Percentiles rank a stretch among this genome's conserved stretches.
Evolutionary conservation across 305 asterid species (phyloP).

Genomic region (Monarda citriodora): DNA sequence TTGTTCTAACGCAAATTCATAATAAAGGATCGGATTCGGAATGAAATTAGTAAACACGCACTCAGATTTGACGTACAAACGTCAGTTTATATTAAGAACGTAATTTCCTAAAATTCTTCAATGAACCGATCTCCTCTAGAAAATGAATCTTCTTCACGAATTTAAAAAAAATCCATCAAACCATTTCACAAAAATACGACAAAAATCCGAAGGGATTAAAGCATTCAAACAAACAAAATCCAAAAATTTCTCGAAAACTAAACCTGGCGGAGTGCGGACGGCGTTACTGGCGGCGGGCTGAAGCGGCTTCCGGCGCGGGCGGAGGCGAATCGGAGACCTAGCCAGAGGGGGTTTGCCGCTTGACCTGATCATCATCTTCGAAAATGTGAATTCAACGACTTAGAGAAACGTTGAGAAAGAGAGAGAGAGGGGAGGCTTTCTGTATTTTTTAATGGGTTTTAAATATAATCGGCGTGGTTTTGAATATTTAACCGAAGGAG

Average conservation of each 20-base stretch:
- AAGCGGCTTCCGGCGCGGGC: constrained; percentile 56
- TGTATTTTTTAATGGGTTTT: background rate
- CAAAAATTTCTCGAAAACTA: background rate
- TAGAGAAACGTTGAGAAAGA: background rate
- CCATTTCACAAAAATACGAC: background rate
- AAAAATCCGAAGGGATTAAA: background rate
- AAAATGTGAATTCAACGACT: constrained; percentile 15
- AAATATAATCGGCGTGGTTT: constrained; percentile 1
- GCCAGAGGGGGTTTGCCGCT: constrained; percentile 80
- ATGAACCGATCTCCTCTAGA: background rate
- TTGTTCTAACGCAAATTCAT: background rate
- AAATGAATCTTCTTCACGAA: background rate
- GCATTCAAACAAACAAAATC: background rate
- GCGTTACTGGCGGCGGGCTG: constrained; percentile 39
- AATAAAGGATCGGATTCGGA: background rate
- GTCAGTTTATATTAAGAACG: background rate
- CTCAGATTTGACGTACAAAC: background rate
- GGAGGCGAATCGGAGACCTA: constrained; percentile 77
- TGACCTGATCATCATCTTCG: constrained; percentile 64
- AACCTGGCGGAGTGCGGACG: constrained; percentile 61
- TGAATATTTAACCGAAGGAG: constrained; percentile 21
- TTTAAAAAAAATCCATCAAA: background rate
- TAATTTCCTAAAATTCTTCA: background rate
- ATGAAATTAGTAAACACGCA: background rate
- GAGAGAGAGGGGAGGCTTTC: background rate